These are phyloP conservation scores for Dendrobium catenatum DNA, from an alignment of 106 monocot species.

Conservation along the genomic window DNA sequence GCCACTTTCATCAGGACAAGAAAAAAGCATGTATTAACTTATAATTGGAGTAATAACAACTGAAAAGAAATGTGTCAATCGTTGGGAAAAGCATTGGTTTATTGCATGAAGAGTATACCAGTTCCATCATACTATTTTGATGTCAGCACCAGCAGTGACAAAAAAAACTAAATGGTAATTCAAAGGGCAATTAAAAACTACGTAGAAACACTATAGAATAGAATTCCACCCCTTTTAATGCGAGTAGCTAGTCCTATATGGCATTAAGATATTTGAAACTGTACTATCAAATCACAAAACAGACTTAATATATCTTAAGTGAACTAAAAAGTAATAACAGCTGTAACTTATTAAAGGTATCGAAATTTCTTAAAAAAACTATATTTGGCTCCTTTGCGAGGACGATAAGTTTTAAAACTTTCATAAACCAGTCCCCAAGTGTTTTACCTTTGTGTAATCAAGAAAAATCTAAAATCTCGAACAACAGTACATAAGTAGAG, in stretches of 20 bases:
- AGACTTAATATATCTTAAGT: background rate
- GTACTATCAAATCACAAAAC: background rate
- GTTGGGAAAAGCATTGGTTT: background rate
- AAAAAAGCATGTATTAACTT: background rate
- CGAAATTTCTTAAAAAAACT: no score
- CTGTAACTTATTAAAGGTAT: no score
- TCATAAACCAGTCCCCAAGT: background rate
- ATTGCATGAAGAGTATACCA: constrained; percentile 1
- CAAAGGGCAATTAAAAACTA: background rate
- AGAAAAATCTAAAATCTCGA: background rate
- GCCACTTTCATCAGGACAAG: background rate
- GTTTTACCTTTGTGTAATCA: background rate
- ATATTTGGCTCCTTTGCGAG: background rate
- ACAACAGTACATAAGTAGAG: background rate
- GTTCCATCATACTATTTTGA: background rate
- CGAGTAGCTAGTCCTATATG: background rate
- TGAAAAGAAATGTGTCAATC: background rate
- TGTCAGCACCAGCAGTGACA: background rate
- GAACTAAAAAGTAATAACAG: background rate
- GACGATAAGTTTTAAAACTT: background rate
- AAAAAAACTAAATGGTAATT: background rate
- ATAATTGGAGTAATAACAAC: background rate
- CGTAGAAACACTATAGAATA: background rate
- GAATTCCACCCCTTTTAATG: background rate
- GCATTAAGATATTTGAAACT: background rate